Percentiles rank a stretch among this genome's conserved stretches.
These are phyloP conservation scores for Bothriochloa decipiens DNA, from an alignment of 176 grass and related monocot genomes.

Conservation along the genomic window DNA sequence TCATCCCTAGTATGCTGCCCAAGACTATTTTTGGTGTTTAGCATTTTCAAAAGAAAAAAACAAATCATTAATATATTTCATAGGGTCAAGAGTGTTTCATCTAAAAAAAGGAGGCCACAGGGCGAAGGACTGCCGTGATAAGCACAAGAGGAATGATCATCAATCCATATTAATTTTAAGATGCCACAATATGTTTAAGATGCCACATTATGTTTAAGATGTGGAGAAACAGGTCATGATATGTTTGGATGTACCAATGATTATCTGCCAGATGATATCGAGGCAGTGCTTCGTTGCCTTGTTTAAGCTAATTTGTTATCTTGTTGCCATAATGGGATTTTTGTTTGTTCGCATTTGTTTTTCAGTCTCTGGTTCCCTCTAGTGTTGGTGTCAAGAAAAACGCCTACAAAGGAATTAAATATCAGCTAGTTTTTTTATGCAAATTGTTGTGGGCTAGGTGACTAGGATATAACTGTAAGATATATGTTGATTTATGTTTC, in stretches of 20 bases:
- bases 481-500: neutral
- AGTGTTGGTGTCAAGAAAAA: neutral
- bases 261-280: constrained; percentile 71
- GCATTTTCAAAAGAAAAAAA: constrained; percentile 17
- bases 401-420: constrained; percentile 14
- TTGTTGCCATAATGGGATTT: neutral
- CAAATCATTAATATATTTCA: constrained; percentile 32
- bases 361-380: neutral
- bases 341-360: constrained; percentile 17
- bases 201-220: constrained; percentile 80
- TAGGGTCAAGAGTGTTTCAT: constrained; percentile 88
- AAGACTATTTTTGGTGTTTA: too few relatives aligned
- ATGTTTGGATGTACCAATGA: constrained; percentile 81
- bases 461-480: constrained; percentile 14
- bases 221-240: constrained; percentile 78
- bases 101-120: constrained; percentile 91
- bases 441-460: neutral
- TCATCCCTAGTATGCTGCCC: too few relatives aligned
- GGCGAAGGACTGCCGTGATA: constrained; percentile 87
- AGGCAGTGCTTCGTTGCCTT: constrained; percentile 51
- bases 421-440: neutral
- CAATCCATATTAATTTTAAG: constrained; percentile 68
- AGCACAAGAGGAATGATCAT: constrained; percentile 65
- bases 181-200: constrained; percentile 75
- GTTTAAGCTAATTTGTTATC: constrained; percentile 16